These are phyloP conservation scores for Neurospora crassa DNA, from an alignment of 2,329 filamentous ascomycete species.

Conservation along the genomic window DNA sequence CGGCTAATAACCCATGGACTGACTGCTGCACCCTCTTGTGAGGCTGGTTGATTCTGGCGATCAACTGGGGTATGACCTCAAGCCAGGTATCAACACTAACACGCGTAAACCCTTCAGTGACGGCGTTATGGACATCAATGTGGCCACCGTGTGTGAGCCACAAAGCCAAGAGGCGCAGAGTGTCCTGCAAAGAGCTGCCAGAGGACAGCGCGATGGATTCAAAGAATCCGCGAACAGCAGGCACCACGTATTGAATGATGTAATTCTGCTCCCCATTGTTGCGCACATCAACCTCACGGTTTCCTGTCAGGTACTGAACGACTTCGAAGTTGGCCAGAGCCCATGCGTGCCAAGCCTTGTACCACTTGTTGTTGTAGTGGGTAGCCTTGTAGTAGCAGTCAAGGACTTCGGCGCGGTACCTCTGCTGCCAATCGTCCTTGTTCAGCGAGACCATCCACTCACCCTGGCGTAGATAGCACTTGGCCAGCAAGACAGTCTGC, in stretches of 20 bases:
- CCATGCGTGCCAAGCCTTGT: constrained; percentile 99
- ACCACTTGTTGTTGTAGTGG: constrained; percentile 88
- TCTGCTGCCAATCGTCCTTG: constrained; percentile 80
- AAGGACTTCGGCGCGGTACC: constrained; percentile 79
- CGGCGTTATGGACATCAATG: constrained; percentile 75
- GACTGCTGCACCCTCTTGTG: constrained; percentile 80
- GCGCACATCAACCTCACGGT: constrained; percentile 43
- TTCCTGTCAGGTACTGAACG: constrained; percentile 68
- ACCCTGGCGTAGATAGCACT: constrained; percentile 92
- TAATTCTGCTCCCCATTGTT: constrained; percentile 48
- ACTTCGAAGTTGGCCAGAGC: constrained; percentile 98
- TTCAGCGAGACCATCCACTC: constrained; percentile 89
- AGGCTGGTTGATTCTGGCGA: constrained; percentile 94
- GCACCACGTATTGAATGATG: constrained; percentile 81
- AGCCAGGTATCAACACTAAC: constrained; percentile 98
- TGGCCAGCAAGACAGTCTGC: constrained; percentile 68
- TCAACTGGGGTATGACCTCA: constrained; percentile 93
- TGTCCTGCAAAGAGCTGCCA: constrained; percentile 91
- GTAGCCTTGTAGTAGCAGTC: constrained; percentile 88
- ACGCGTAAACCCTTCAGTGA: constrained; percentile 81
- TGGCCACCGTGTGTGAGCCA: constrained; percentile 95
- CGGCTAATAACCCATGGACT: constrained; percentile 83
- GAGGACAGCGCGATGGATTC: constrained; percentile 89
- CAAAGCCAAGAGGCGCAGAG: constrained; percentile 78
- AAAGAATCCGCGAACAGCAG: constrained; percentile 93